Base-by-base conservation (phyloP, 2,329 filamentous ascomycete genomes). In the Aspergillus calidoustus region DNA sequence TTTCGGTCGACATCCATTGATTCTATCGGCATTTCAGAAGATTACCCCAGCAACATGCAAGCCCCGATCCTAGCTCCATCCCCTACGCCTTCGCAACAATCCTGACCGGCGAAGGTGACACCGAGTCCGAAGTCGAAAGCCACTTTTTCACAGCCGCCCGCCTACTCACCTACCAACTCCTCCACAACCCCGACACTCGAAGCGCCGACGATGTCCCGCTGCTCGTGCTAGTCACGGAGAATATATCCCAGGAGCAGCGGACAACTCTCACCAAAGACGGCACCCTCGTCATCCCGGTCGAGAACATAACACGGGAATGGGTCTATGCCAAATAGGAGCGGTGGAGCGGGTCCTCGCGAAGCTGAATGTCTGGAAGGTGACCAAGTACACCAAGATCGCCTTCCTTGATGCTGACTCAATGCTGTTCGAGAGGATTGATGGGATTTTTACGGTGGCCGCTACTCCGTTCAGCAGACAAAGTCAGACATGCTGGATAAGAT, bases 261-360 rank as follows among this genome's bases (percentile, higher is more conserved):
- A 28, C 47, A 17, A 7, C 5, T 3, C 38, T 59, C 15, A 28
- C 34, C 15, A 23, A 30, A 25, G 57, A 59, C 23, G 57, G 57
- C 6, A 49, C 57, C 19, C 43, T 19, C 7, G 23, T 59, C 6
- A 22, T 59, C 49, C 49, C 50, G 7, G 50, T 51, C 49, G 41
- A 54, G 13, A 43, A 34, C 25, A 53, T 59, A 34, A 41, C 22
- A 25, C 38, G 41, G 34, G 50, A 38, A 25, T 59, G 57, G 57
- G 43, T 54, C 17, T 49, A 46, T 9, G 50, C 49, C 15, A 59
- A 59, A 48, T 51, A 44, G 34, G 49, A 43, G 5, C 49, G 49
- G 25, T 59, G 57, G 57, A 48, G 34, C n/a, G 34, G 11, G 51
- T 59, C 23, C 50, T 59, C 11, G 51, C 57, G 30, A 59, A 59